Evolutionary conservation across 768 basidiomycete genomes (phyloP).

Genomic region (Leccinum ochraceum): DNA sequence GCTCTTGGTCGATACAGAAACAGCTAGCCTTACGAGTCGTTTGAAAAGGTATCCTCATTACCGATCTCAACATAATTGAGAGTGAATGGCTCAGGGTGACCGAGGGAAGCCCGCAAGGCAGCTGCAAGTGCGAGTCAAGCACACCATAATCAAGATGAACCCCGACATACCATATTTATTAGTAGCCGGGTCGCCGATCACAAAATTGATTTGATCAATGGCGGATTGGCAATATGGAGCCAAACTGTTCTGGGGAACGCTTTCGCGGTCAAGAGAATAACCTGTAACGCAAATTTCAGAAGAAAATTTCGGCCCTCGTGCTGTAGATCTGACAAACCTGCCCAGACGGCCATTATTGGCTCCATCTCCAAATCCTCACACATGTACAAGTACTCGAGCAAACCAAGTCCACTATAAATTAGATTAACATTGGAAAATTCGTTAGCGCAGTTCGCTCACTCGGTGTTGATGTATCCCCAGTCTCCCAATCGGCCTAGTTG

Average conservation of each 20-base stretch:
- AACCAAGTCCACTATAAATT: slow-evolving; percentile 50
- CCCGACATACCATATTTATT: slow-evolving; percentile 33
- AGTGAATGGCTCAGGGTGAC: slow-evolving; percentile 53
- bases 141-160: slow-evolving; percentile 13
- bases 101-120: slow-evolving; percentile 54
- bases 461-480: slow-evolving; percentile 64
- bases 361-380: slow-evolving; percentile 59
- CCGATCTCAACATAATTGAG: slow-evolving; percentile 55
- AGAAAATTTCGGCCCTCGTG: not conserved
- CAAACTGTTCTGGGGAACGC: slow-evolving; percentile 44
- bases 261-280: slow-evolving; percentile 48
- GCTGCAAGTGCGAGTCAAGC: slow-evolving; percentile 30
- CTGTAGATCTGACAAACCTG: slow-evolving; percentile 38
- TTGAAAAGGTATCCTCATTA: slow-evolving; percentile 55
- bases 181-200: slow-evolving; percentile 51
- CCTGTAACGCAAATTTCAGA: slow-evolving; percentile 32
- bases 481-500: slow-evolving; percentile 51
- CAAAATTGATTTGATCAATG: slow-evolving; percentile 64
- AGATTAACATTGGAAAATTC: not conserved
- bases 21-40: slow-evolving; percentile 22
- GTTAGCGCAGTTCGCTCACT: slow-evolving; percentile 37
- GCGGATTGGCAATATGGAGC: slow-evolving; percentile 56
- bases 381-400: slow-evolving; percentile 56
- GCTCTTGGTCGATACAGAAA: too few relatives aligned
- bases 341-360: slow-evolving; percentile 64